Evolutionary conservation across 345 rosid species (phyloP).

Genomic region (Euphorbia peplus): DNA sequence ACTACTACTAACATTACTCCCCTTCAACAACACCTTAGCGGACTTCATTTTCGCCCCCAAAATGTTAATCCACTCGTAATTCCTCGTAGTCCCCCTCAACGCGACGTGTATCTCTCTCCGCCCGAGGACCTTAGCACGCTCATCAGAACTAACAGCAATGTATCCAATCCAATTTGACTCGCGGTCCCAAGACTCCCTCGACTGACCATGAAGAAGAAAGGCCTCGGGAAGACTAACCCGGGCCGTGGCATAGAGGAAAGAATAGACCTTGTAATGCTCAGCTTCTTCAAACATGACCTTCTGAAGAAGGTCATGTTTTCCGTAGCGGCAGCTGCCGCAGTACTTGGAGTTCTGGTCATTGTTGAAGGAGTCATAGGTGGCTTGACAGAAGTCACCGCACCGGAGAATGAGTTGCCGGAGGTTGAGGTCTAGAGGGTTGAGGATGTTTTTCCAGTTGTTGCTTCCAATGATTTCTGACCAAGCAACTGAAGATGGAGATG

Average conservation of each 20-base stretch:
- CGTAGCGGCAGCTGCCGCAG: conserved; percentile 86
- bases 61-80: conserved; percentile 75
- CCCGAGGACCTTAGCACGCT: conserved; percentile 38
- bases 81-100: conserved; percentile 75
- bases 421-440: conserved; percentile 61
- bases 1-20: neutral
- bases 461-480: conserved; percentile 68
- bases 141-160: conserved; percentile 70
- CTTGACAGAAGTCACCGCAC: conserved; percentile 89
- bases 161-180: conserved; percentile 97
- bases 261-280: conserved; percentile 41
- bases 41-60: conserved; percentile 59
- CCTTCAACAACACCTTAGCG: conserved; percentile 38
- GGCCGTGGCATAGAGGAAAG: conserved; percentile 79
- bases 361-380: conserved; percentile 86
- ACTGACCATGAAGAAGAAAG: conserved; percentile 59
- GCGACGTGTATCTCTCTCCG: conserved; percentile 74
- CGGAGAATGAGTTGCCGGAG: conserved; percentile 76
- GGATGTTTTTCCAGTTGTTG: conserved; percentile 63
- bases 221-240: conserved; percentile 53
- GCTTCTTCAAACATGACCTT: conserved; percentile 67
- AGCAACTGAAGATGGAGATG: conserved; percentile 12
- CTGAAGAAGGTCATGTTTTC: conserved; percentile 52
- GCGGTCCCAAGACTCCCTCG: conserved; percentile 88
- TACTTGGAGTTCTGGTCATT: conserved; percentile 77